Evolutionary conservation across 495 filamentous ascomycete genomes (phyloP).

Genomic region (Letharia columbiana): DNA sequence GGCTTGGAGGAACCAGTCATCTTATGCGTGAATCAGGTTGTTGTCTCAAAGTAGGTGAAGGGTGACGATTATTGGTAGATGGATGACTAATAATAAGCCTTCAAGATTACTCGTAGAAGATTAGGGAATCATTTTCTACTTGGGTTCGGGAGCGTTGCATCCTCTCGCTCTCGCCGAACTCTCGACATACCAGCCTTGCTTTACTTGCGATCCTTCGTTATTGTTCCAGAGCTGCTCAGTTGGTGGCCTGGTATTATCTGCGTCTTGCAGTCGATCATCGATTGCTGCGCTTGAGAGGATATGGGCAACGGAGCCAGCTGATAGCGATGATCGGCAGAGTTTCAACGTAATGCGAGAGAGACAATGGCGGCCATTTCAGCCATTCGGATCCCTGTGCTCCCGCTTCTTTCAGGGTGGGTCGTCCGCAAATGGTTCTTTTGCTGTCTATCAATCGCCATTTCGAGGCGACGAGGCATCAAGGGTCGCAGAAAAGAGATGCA

Average conservation of each 20-base stretch:
- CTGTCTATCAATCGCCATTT: neutral
- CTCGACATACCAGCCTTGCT: neutral
- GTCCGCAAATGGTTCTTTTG: neutral
- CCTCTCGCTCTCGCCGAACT: neutral
- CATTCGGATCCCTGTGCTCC: neutral
- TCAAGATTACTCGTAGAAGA: neutral
- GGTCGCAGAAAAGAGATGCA: neutral
- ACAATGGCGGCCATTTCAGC: neutral
- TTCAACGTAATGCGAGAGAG: neutral
- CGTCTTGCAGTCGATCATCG: neutral
- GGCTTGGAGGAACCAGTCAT: slow-evolving; percentile 5
- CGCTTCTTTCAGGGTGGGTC: neutral
- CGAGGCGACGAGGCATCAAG: neutral
- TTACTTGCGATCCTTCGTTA: neutral
- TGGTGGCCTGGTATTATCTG: neutral
- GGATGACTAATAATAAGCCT: neutral
- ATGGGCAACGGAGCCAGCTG: neutral
- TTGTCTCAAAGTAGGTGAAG: neutral
- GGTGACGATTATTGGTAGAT: neutral
- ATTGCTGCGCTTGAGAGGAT: neutral
- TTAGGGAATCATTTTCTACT: neutral
- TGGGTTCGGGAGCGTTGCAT: neutral
- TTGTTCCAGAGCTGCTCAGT: too few relatives aligned
- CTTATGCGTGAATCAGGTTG: neutral
- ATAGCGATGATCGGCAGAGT: neutral